Conservation (phyloP, 2,329 filamentous ascomycete species). For the Botryotinia convoluta region DNA sequence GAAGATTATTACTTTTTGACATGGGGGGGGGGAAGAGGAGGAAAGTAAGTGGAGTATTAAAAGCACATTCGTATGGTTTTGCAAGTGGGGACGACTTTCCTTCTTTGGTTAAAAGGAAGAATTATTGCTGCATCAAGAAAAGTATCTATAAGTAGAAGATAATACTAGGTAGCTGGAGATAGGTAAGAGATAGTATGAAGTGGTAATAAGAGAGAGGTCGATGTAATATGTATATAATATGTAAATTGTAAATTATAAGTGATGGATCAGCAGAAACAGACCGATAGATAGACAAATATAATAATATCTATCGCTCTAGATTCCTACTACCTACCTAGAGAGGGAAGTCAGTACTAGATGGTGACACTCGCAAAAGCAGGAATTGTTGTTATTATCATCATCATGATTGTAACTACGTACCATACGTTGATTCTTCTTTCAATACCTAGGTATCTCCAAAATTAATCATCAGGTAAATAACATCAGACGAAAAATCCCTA, state of each 20-base stretch:
- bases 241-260: neutral
- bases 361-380: neutral
- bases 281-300: neutral
- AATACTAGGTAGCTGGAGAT: too few relatives aligned
- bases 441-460: neutral
- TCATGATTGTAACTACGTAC: neutral
- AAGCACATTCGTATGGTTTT: neutral
- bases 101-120: neutral
- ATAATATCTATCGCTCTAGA: neutral
- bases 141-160: neutral
- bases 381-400: neutral
- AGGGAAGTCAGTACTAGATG: neutral
- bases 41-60: neutral
- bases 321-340: neutral
- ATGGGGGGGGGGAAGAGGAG: neutral
- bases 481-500: neutral
- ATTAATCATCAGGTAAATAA: neutral
- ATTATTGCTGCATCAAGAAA: neutral
- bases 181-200: neutral
- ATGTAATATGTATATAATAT: neutral
- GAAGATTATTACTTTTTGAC: slow-evolving; percentile 9
- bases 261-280: neutral
- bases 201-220: neutral
- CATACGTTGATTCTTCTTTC: neutral
- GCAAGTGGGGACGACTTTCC: slow-evolving; percentile 10